Conservation (phyloP, 139 green algal species). For the Auxenochlorella pyrenoidosa region DNA sequence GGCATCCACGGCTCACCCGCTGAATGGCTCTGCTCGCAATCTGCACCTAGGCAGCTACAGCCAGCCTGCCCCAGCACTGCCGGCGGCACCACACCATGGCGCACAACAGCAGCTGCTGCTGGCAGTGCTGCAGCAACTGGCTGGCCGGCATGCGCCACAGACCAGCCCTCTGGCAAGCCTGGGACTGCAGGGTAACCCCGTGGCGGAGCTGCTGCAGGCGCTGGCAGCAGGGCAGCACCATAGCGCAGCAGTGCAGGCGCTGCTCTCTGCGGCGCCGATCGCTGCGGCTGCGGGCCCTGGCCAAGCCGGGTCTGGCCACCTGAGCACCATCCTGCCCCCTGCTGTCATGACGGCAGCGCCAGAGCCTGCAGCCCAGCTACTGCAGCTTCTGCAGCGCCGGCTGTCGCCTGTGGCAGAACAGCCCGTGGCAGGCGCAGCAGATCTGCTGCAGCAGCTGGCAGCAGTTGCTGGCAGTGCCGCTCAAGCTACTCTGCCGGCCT, state of each 20-base stretch:
- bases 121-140: too few relatives aligned
- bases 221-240: not conserved
- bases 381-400: slow-evolving; percentile 17
- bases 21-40: too few relatives aligned
- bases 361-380: slow-evolving; percentile 8
- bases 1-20: too few relatives aligned
- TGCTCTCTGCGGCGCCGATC: not conserved
- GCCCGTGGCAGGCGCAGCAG: not conserved
- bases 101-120: too few relatives aligned
- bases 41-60: too few relatives aligned
- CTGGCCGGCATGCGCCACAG: too few relatives aligned
- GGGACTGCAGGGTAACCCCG: too few relatives aligned
- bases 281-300: not conserved
- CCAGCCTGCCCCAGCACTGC: too few relatives aligned
- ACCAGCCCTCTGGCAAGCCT: too few relatives aligned
- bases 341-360: not conserved
- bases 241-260: not conserved
- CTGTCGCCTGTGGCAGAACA: not conserved
- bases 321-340: not conserved
- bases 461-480: not conserved
- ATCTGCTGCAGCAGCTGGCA: not conserved
- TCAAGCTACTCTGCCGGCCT: too few relatives aligned
- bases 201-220: too few relatives aligned
- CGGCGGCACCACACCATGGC: too few relatives aligned
- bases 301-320: not conserved